A percentile compares a stretch with the other conserved stretches of the same genome.
Conservation (phyloP, 345 rosid genomes). For the Trapa incisa region DNA sequence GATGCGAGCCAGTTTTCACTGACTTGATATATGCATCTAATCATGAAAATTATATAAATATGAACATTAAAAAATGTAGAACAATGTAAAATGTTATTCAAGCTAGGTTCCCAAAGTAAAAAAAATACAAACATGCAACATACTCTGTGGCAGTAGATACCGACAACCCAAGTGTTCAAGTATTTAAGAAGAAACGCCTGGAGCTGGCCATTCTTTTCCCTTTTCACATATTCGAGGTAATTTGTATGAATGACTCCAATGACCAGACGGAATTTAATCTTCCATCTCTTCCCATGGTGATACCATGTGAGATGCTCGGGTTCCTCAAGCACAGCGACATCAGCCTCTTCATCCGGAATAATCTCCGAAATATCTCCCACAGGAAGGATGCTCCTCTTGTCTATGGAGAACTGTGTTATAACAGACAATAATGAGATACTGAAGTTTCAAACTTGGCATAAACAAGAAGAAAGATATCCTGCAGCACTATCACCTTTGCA, state of each 20-base stretch:
- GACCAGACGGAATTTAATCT: constrained; percentile 58
- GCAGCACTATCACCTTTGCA: constrained; percentile 45
- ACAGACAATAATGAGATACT: too few relatives aligned
- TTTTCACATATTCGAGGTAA: constrained; percentile 76
- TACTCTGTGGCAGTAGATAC: constrained; percentile 93
- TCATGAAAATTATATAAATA: too few relatives aligned
- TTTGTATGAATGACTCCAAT: constrained; percentile 82
- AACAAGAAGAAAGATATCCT: neutral
- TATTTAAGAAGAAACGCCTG: constrained; percentile 55
- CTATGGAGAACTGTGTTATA: constrained; percentile 53
- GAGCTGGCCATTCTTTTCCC: constrained; percentile 66
- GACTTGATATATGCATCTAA: too few relatives aligned
- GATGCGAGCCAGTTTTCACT: neutral
- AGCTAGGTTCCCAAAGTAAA: too few relatives aligned
- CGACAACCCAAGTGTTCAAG: constrained; percentile 65
- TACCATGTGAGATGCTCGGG: constrained; percentile 99
- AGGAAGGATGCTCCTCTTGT: constrained; percentile 80
- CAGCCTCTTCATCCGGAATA: constrained; percentile 72
- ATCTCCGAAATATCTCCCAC: constrained; percentile 73
- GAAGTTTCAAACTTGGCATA: too few relatives aligned
- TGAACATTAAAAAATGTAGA: too few relatives aligned
- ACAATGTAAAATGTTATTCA: too few relatives aligned
- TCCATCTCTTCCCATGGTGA: constrained; percentile 97
- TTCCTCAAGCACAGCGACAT: constrained; percentile 91
- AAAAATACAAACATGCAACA: neutral